Evolutionary conservation across 2,329 filamentous ascomycete species (phyloP).

Genomic region (Talaromyces albobiverticillius): DNA sequence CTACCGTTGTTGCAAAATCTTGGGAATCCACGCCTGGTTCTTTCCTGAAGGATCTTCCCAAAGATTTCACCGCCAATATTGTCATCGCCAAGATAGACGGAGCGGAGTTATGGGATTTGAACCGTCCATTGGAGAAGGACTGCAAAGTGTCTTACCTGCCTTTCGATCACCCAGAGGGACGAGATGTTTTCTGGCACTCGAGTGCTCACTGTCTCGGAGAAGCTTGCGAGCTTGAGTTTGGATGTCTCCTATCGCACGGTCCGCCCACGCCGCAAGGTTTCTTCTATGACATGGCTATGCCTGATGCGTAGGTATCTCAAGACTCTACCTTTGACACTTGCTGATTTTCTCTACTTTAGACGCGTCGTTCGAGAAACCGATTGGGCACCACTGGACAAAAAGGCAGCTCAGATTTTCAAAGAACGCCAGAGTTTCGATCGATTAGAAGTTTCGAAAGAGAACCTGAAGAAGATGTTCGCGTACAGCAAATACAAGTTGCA

Average conservation of each 20-base stretch:
- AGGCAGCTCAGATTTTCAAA: constrained; percentile 82
- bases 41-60: constrained; percentile 75
- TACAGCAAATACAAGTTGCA: constrained; percentile 99
- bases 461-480: constrained; percentile 91
- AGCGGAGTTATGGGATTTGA: constrained; percentile 82
- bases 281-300: constrained; percentile 94
- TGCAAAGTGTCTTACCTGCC: constrained; percentile 81
- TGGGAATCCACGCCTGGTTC: constrained; percentile 91
- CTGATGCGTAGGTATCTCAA: constrained; percentile 52
- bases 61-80: constrained; percentile 75
- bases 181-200: constrained; percentile 97
- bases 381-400: constrained; percentile 78
- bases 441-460: constrained; percentile 81
- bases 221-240: constrained; percentile 84
- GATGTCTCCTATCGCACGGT: constrained; percentile 89
- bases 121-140: constrained; percentile 82
- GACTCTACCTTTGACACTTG: not conserved
- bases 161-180: constrained; percentile 73
- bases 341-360: constrained; percentile 34
- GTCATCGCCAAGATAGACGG: constrained; percentile 85
- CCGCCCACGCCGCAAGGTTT: constrained; percentile 89
- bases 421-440: constrained; percentile 96
- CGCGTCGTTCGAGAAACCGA: constrained; percentile 68
- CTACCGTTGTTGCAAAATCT: constrained; percentile 61
- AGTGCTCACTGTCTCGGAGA: constrained; percentile 95